These are phyloP conservation scores for Colletotrichum eleusines DNA, from an alignment of 2,329 filamentous ascomycete genomes.

Conservation along the genomic window DNA sequence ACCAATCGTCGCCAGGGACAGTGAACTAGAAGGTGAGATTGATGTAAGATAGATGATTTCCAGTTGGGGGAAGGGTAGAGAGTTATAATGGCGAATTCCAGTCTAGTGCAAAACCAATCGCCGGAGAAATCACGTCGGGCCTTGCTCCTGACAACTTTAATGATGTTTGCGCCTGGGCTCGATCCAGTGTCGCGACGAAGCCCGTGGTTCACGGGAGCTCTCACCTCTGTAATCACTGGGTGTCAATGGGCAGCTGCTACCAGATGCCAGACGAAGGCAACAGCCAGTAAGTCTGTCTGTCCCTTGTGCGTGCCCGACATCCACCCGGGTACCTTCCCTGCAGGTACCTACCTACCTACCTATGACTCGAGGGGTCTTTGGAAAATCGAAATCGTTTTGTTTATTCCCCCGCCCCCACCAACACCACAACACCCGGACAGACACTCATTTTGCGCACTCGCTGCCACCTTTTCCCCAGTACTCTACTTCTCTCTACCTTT, in stretches of 20 bases:
- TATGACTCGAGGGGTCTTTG: conserved; percentile 29
- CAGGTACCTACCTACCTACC: neutral
- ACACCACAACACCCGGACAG: conserved; percentile 32
- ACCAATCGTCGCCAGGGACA: neutral
- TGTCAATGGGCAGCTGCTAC: neutral
- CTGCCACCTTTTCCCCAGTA: conserved; percentile 23
- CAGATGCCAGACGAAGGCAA: accelerated
- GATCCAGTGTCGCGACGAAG: conserved; percentile 36
- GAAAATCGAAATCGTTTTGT: conserved; percentile 32
- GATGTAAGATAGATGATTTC: neutral
- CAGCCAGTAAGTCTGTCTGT: neutral
- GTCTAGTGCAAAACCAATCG: conserved; percentile 16
- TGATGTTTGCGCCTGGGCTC: conserved; percentile 40
- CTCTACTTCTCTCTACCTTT: conserved; percentile 1
- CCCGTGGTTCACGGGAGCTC: conserved; percentile 35
- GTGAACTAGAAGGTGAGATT: neutral
- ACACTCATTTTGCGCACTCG: conserved; percentile 38
- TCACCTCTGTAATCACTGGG: conserved; percentile 3
- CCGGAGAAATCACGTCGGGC: conserved; percentile 4
- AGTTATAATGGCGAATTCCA: neutral
- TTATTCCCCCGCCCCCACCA: conserved; percentile 41
- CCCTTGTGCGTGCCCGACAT: conserved; percentile 11
- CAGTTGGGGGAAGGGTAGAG: neutral
- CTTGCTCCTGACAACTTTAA: conserved; percentile 29
- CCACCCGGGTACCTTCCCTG: conserved; percentile 29